Evolutionary conservation across 2,329 filamentous ascomycete genomes (phyloP), one percentile per base, ranked within the genome.

Genomic region (Xylaria sp.): DNA sequence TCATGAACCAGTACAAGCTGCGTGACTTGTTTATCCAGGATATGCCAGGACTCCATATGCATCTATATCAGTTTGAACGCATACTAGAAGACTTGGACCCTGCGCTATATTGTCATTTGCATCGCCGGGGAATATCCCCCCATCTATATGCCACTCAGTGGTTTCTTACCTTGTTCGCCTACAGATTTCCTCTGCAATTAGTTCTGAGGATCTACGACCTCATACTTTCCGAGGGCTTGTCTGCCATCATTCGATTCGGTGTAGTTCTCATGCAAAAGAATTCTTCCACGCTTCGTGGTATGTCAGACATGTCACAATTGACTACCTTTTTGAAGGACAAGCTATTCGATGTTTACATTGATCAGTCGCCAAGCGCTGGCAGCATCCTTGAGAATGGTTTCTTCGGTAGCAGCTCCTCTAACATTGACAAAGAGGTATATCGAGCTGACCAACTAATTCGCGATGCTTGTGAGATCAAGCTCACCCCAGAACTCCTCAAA

Each of bases 101-200:
- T 1, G 94, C 94, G 1, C 84, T 99, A 7, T 98, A 97, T 82
- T 98, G 95, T 79, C 96, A 99, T 80, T 88, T 99, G 65, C 92
- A 93, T 77, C 91, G 96, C 68, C 90, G 92, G 65, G 91, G 93
- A 73, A 96, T 99, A 64, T 92, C 92, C 9, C 92, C 96, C 0
- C 94, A 97, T 78, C 86, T 99, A 9, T 99, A 99, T 79, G 96
- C 96, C 54, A 99, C 96, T 0, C 96, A 99, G 80, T 99, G 96
- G 96, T 99, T 99, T 82, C 87, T 99, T 59, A 99, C 96, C 0
- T 86, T 99, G n/a, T 99, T 99, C 78, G 94, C 95, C 39, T 99
- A 99, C 80, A 92, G 97, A 51, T 99, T 99, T 80, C 96, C 96
- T 9, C 86, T 99, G 8, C 96, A 99, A 78, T 89, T 99, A 10